A percentile compares a stretch with the other conserved stretches of the same genome.
Evolutionary conservation across 129 eudicot genomes (phyloP).

Genomic region (Tanacetum coccineum): DNA sequence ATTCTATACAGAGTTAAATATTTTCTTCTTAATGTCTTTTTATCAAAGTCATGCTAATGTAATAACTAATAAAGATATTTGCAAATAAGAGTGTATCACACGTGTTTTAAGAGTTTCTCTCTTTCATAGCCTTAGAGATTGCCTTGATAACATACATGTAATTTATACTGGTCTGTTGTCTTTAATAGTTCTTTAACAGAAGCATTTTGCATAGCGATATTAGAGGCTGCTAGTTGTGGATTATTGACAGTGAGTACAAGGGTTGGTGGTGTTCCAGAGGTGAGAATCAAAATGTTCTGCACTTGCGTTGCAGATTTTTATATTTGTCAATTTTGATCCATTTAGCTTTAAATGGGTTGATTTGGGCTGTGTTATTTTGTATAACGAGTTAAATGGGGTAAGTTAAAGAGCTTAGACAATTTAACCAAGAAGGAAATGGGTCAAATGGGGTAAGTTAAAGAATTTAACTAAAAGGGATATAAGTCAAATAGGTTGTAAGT

Average conservation of each 20-base stretch:
- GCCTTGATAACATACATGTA: background rate
- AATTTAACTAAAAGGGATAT: background rate
- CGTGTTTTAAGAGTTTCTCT: background rate
- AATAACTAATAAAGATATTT: too few relatives aligned
- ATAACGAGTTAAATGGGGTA: background rate
- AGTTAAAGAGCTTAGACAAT: background rate
- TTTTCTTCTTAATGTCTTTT: background rate
- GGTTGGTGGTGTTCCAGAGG: conserved; percentile 99
- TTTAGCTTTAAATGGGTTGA: background rate
- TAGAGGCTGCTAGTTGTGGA: conserved; percentile 99
- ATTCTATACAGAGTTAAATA: background rate
- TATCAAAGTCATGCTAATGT: background rate
- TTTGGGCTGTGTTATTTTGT: background rate
- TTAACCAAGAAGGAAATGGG: background rate
- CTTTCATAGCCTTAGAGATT: too few relatives aligned
- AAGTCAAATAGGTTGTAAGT: too few relatives aligned
- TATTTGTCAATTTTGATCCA: background rate
- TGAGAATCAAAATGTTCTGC: conserved; percentile 25
- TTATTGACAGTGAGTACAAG: conserved; percentile 92
- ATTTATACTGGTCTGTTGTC: conserved; percentile 8
- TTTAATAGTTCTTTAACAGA: conserved; percentile 87
- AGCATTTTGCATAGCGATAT: conserved; percentile 96
- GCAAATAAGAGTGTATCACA: too few relatives aligned
- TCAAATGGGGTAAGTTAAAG: background rate
- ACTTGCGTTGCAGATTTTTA: conserved; percentile 11